Conservation (phyloP, 306 rosid species). For the Ormosia emarginata region DNA sequence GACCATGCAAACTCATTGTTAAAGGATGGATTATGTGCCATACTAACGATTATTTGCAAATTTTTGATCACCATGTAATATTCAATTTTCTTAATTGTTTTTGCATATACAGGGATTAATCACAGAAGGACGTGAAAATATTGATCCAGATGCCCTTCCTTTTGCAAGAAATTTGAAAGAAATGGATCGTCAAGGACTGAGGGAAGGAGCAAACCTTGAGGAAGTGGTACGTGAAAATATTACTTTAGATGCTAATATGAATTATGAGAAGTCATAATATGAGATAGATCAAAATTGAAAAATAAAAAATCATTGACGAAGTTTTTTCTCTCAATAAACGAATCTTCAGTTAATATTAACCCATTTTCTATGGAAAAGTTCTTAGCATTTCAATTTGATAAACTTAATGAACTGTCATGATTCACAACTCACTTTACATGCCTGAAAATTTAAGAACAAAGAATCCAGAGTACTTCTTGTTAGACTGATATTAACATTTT, state of each 20-base stretch:
- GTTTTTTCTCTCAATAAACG: background rate
- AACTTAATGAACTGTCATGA: background rate
- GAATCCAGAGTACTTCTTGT: background rate
- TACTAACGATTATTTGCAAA: background rate
- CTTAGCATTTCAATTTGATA: background rate
- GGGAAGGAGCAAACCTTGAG: constrained; percentile 90
- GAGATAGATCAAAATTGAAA: background rate
- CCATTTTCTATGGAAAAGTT: background rate
- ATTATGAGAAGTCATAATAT: constrained; percentile 5
- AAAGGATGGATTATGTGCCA: background rate
- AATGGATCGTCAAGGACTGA: constrained; percentile 81
- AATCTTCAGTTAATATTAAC: background rate
- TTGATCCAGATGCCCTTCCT: constrained; percentile 88
- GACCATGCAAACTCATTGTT: background rate
- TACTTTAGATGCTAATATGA: background rate
- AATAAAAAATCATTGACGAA: background rate
- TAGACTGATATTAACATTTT: background rate
- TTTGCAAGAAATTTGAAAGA: constrained; percentile 87
- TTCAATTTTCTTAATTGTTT: constrained; percentile 6
- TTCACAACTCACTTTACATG: background rate
- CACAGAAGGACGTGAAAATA: constrained; percentile 75
- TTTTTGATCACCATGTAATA: constrained; percentile 13
- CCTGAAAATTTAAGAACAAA: constrained; percentile 1
- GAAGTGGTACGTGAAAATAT: constrained; percentile 82
- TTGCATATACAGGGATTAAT: constrained; percentile 74